Base-by-base conservation (phyloP, 257 asterid genomes). In the Striga asiatica region DNA sequence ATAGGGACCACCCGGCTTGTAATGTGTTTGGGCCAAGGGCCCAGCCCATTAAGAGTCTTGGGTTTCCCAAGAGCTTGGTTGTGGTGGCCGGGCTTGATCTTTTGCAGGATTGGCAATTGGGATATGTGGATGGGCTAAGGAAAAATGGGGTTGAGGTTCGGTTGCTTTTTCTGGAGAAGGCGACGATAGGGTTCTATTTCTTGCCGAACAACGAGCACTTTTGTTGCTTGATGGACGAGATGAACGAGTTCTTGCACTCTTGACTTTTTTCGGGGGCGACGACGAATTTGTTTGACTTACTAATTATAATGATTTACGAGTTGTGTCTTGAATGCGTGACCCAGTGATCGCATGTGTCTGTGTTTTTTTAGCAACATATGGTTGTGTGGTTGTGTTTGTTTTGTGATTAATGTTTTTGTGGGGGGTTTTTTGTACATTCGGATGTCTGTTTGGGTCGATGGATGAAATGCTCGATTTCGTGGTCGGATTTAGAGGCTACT, bases 51-150 rank as follows among this genome's bases (percentile, higher is more conserved):
- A 66, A 69, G 37, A 82, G 75, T 0, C 41, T 84, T 0, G 51
- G 60, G 16, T 77, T 87, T 13, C 83, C 93, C 0, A 87, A 76
- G 61, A 81, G 82, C 48, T 70, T 87, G 1, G 93, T 83, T 0
- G 96, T 87, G 1, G 94, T 87, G 64, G 89, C 96, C 0, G 96
- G 96, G 3, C 69, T 87, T 66, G 96, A 87, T 66, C 81, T 87
- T 22, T 71, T 78, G 17, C 89, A 87, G 7, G 96, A 87, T 54
- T 87, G 96, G 96, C 96, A 87, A 48, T 32, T 84, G 55, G 70
- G 70, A 2, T 87, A 87, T 31, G 93, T 80, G 0, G 74, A 87
- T 4, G 94, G 96, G 35, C 72, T 87, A 19, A 58, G 28, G 46
- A 62, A 65, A 3, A 67, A 61, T 0, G 94, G 85, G 39, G 80